Evolutionary conservation across 1,284 basidiomycete genomes (phyloP).

Genomic region (Tremellales sp.): DNA sequence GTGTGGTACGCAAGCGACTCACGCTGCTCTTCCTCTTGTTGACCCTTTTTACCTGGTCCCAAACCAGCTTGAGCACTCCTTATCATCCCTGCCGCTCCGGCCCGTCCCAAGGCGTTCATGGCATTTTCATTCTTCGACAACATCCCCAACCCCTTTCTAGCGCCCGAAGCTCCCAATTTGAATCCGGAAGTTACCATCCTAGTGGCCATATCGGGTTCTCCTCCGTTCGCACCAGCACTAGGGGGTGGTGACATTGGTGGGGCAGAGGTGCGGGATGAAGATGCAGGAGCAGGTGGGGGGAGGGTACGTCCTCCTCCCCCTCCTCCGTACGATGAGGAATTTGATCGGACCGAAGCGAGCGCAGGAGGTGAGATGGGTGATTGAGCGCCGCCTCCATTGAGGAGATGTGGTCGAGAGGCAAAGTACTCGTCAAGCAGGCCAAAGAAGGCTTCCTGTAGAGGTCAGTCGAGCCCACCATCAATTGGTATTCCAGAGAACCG

Average conservation of each 20-base stretch:
- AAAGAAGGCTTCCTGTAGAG: slow-evolving; percentile 41
- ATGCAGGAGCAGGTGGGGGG: slow-evolving; percentile 2
- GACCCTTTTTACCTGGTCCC: slow-evolving; percentile 3
- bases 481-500: background rate
- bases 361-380: background rate
- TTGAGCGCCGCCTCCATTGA: background rate
- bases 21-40: slow-evolving; percentile 1
- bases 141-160: slow-evolving; percentile 18
- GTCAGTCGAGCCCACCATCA: too few species aligned
- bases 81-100: slow-evolving; percentile 23
- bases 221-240: slow-evolving; percentile 4
- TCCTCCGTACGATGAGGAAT: too few species aligned
- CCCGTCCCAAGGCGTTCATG: slow-evolving; percentile 28
- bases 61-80: slow-evolving; percentile 17
- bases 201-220: slow-evolving; percentile 24
- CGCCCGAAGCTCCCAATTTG: slow-evolving; percentile 21
- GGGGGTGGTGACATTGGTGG: slow-evolving; percentile 1
- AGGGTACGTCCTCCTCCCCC: slow-evolving; percentile 1
- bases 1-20: background rate
- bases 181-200: slow-evolving; percentile 23
- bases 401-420: slow-evolving; percentile 37
- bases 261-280: slow-evolving; percentile 1
- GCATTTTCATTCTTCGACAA: slow-evolving; percentile 24
- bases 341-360: background rate
- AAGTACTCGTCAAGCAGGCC: slow-evolving; percentile 46